Evolutionary conservation across 2,329 filamentous ascomycete genomes (phyloP).

Genomic region (Claviceps maximensis): DNA sequence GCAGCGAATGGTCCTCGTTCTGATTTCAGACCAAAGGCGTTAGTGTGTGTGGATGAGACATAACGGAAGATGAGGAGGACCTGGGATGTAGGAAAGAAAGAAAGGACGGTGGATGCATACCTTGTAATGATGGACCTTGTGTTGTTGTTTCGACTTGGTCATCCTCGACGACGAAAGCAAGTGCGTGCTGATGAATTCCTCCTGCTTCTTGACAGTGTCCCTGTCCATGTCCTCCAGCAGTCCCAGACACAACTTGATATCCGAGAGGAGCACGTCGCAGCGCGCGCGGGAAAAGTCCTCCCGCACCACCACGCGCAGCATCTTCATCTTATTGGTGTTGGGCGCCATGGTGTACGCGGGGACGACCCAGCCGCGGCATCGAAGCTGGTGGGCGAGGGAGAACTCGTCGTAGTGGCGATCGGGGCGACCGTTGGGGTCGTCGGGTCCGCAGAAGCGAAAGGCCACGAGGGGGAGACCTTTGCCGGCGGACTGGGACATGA

Average conservation of each 20-base stretch:
- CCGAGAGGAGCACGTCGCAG: slow-evolving; percentile 64
- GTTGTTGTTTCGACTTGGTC: slow-evolving; percentile 31
- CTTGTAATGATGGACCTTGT: slow-evolving; percentile 24
- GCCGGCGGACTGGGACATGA: slow-evolving; percentile 72
- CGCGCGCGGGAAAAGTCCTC: slow-evolving; percentile 80
- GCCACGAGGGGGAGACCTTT: slow-evolving; percentile 79
- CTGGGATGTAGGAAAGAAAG: not conserved
- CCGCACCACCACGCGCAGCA: slow-evolving; percentile 83
- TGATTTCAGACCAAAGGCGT: slow-evolving; percentile 17
- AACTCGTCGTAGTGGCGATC: slow-evolving; percentile 61
- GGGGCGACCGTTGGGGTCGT: slow-evolving; percentile 30
- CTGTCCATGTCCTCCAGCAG: slow-evolving; percentile 63
- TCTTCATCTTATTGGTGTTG: slow-evolving; percentile 68
- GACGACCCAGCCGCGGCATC: slow-evolving; percentile 81
- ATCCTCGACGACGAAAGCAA: slow-evolving; percentile 37
- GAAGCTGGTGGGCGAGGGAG: slow-evolving; percentile 69
- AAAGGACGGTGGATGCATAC: slow-evolving; percentile 21
- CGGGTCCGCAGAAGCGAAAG: slow-evolving; percentile 56
- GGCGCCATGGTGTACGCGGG: slow-evolving; percentile 97
- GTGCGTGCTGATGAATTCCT: slow-evolving; percentile 50
- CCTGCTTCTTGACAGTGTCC: slow-evolving; percentile 54
- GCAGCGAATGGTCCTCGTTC: slow-evolving; percentile 73
- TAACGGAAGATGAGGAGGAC: slow-evolving; percentile 4
- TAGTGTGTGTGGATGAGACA: not conserved
- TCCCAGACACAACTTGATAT: slow-evolving; percentile 65